Conservation (phyloP, 139 green algal genomes). For the Chlamydomonas sp. region DNA sequence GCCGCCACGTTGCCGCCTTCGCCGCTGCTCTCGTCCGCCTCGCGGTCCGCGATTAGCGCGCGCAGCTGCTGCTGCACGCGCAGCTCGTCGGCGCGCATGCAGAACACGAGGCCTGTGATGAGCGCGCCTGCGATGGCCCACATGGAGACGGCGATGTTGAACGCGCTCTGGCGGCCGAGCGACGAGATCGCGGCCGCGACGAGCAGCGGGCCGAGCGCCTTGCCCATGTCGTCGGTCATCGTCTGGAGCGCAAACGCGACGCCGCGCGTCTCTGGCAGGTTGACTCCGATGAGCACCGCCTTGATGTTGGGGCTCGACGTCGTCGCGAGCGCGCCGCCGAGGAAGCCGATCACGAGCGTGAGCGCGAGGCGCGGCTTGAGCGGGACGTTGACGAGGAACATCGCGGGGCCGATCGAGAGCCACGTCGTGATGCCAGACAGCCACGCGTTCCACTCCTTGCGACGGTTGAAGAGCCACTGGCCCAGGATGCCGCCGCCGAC, state of each 20-base stretch:
- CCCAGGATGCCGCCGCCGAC: slow-evolving; percentile 54
- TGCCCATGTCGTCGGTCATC: slow-evolving; percentile 73
- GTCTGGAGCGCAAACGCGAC: slow-evolving; percentile 65
- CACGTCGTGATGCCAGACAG: slow-evolving; percentile 40
- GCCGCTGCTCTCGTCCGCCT: no score
- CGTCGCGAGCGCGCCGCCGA: slow-evolving; percentile 32
- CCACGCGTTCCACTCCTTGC: slow-evolving; percentile 37
- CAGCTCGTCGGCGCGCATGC: slow-evolving; percentile 44
- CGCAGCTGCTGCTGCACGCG: no score
- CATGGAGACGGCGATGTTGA: slow-evolving; percentile 57
- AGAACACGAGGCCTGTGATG: slow-evolving; percentile 28
- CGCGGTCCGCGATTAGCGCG: no score
- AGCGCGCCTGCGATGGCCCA: slow-evolving; percentile 70
- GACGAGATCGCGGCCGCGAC: slow-evolving; percentile 56
- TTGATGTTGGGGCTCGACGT: slow-evolving; percentile 51
- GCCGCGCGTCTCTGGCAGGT: slow-evolving; percentile 69
- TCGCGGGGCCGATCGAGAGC: slow-evolving; percentile 45
- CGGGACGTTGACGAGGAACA: slow-evolving; percentile 56
- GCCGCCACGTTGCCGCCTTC: no score
- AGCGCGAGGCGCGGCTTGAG: neutral
- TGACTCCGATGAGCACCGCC: slow-evolving; percentile 73
- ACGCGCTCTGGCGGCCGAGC: slow-evolving; percentile 37
- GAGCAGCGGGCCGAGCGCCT: slow-evolving; percentile 60
- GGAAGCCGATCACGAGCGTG: slow-evolving; percentile 24
- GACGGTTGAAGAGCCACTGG: slow-evolving; percentile 71